Base-by-base conservation (phyloP, 1,139 yeast genomes). In the Lodderomyces pseudojiufengensis region DNA sequence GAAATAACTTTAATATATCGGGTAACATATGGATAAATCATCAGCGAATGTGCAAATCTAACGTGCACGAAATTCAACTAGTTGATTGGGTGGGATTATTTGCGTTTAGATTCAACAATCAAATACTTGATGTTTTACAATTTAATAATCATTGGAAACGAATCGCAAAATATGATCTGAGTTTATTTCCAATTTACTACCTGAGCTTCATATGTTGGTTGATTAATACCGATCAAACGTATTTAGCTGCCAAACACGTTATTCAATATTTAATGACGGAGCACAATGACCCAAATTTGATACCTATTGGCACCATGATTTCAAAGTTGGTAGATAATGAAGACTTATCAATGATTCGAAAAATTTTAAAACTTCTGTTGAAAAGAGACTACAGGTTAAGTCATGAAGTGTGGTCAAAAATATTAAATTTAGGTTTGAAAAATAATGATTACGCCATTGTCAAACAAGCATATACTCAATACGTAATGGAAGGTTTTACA, bases 401-500 rank as follows among this genome's bases (percentile, higher is more conserved):
- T 9, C 63, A 33, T 33, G 18, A 29, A 16, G 3, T 27, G 3
- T 65, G 69, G 67, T 28, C 52, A 3, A 37, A 42, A 5, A 43
- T 48, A 15, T 45, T 68, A 16, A 45, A 53, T 14, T 26, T 52
- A 3, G 70, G 60, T 0, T 43, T 64, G 12, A 24, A 41, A 9
- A 33, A 36, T 9, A 54, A 56, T 39, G 45, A 63, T 43, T 63
- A 63, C 43, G 38, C 39, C 1, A 39, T 66, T 26, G 63, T 61
- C 2, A 57, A 54, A 34, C 29, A 49, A 6, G 48, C 64, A 3
- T 65, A 65, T 42, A 58, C 52, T 15, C 41, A 48, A 15, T 59
- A 46, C 38, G 49, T 67, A 22, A 62, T 64, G 69, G 48, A 46
- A 22, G 65, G 56, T 2, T 52, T 54, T 24, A 43, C 48, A 8